Base-by-base conservation (phyloP, 192 early-diverging fungal genomes). In the Podila epigama region DNA sequence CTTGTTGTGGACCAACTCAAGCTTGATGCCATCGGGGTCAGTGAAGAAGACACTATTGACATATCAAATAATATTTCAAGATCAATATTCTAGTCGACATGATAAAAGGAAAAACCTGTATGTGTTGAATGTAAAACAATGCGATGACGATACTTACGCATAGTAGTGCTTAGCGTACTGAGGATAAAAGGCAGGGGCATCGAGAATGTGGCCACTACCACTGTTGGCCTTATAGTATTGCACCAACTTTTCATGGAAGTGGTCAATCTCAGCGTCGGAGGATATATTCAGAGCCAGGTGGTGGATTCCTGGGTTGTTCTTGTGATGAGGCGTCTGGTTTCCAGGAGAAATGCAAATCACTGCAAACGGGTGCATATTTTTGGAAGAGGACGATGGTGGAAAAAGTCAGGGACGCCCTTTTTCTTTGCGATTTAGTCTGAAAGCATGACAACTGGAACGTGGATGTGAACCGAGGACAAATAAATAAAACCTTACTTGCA, bases 11-110 rank as follows among this genome's bases (percentile, higher is more conserved):
- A 40, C 66, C 48, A 77, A 33, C 66, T 77, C 73, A 60, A 77
- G 18, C 73, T 77, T 77, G 61, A 77, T 57, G 41, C 44, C 44
- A 42, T 68, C 66, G 1, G 73, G 66, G 33, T 77, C 73, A 36
- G 73, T 77, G 61, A 77, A 77, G 50, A 64, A 77, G 42, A 77
- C 60, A 52, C 73, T 77, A 35, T 44, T n/a, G n/a, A n/a, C n/a
- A n/a, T n/a, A n/a, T n/a, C n/a, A n/a, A n/a, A n/a, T n/a, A n/a
- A n/a, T n/a, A n/a, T n/a, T n/a, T n/a, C n/a, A n/a, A n/a, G n/a
- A 20, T 18, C 5, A 48, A 48, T 16, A 5, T 18, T 5, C 18
- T 41, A 22, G n/a, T n/a, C n/a, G n/a, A n/a, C n/a, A n/a, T n/a
- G n/a, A n/a, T n/a, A n/a, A n/a, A n/a, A n/a, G n/a, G n/a, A n/a